Base-by-base conservation (phyloP, 2,329 filamentous ascomycete species). In the Penicillium palitans region DNA sequence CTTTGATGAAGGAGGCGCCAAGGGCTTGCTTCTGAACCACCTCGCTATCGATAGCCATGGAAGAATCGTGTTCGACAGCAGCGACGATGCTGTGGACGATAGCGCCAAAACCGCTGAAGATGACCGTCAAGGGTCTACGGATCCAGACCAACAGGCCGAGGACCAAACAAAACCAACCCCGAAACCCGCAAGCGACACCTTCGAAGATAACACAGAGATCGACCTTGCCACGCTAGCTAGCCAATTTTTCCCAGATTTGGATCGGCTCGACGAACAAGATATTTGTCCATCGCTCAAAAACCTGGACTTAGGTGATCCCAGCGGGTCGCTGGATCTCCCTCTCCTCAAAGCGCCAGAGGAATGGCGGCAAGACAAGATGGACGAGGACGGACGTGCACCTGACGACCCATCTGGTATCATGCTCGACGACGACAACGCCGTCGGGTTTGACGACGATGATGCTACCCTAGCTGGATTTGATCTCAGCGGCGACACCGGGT, bases 1-100 rank as follows among this genome's bases (percentile, higher is more conserved):
- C 78, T 99, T 99, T 65, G 95, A 99, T 72, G 95, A 99, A 78
- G 95, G 95, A 21, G 95, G 95, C 57, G 95, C 95, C 57, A 99
- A 98, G 76, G 95, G 95, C 21, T 81, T 99, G 42, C 82, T 99
- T 21, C 83, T 99, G 33, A 99, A 99, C 71, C 93, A 99, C 75
- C 82, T 99, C n/a, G 91, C 93, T 71, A 97, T 99, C 64, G 95
- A 99, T 74, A 85, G 86, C 2, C 87, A 91, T 63, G 95, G 95
- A 42, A 86, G 93, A 37, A 99, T 99, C 61, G 93, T 99, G 6
- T 99, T 99, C 71, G 95, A 99, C 77, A 98, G 93, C 79, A 98
- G 93, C 70, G 93, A 99, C 73, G 95, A 98, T 73, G 80, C 80
- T 17, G 80, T 83, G 57, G 84, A 87, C 56, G 80, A 80, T 17